Conservation (phyloP, 768 basidiomycete genomes). For the Clitopilus hobsonii region DNA sequence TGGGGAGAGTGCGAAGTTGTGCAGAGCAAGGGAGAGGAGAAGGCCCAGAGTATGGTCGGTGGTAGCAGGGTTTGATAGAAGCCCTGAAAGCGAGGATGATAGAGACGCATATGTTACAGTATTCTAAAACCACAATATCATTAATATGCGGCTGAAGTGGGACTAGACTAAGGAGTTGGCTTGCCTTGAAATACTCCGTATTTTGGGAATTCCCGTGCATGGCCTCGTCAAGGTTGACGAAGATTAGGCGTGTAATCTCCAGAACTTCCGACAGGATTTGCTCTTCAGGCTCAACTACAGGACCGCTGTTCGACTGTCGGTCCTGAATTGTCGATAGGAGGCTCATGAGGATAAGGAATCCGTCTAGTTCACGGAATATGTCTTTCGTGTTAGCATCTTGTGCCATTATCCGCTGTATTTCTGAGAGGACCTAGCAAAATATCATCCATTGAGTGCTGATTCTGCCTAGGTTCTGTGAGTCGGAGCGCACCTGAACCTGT, state of each 20-base stretch:
- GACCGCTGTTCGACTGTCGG: slow-evolving; percentile 15
- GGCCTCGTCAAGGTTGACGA: slow-evolving; percentile 62
- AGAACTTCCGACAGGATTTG: slow-evolving; percentile 32
- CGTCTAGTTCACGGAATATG: slow-evolving; percentile 78
- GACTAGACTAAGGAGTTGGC: slow-evolving; percentile 16
- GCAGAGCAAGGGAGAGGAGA: slow-evolving; percentile 61
- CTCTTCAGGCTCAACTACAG: slow-evolving; percentile 33
- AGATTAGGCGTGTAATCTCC: slow-evolving; percentile 56
- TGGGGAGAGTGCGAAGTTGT: slow-evolving; percentile 54
- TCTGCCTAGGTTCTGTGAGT: no score
- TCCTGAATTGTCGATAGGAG: slow-evolving; percentile 58
- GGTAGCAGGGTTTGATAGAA: slow-evolving; percentile 42
- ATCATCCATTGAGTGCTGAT: no score
- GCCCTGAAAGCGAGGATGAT: slow-evolving; percentile 49
- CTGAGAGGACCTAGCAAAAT: slow-evolving; percentile 47
- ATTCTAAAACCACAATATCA: slow-evolving; percentile 24
- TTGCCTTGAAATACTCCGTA: slow-evolving; percentile 61
- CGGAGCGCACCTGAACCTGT: slow-evolving; percentile 47
- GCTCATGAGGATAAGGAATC: slow-evolving; percentile 72
- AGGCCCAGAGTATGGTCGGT: slow-evolving; percentile 59
- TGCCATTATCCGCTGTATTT: slow-evolving; percentile 64
- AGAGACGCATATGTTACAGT: slow-evolving; percentile 66
- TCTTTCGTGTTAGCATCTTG: slow-evolving; percentile 65
- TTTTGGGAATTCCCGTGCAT: slow-evolving; percentile 54
- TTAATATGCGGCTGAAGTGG: slow-evolving; percentile 1